phyloP scores from a whole-genome alignment of 2,329 filamentous ascomycete genomes.

The Ascochyta koolunga region DNA sequence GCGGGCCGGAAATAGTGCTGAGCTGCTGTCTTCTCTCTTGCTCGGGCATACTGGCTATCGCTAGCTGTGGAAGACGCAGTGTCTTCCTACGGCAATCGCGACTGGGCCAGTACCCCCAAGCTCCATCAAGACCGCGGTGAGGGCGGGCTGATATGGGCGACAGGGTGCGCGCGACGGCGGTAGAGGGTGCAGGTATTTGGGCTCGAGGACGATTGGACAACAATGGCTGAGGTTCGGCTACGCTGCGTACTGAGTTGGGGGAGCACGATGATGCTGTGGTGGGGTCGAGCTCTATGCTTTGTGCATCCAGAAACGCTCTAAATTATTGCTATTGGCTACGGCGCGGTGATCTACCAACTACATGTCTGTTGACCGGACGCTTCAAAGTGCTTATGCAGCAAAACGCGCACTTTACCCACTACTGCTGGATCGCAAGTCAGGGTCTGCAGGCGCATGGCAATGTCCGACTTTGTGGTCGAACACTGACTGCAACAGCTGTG shows the following conservation, averaged over 20 bases:
- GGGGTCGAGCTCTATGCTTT: conserved; percentile 33
- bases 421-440: not conserved
- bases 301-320: conserved; percentile 6
- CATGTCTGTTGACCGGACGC: conserved; percentile 11
- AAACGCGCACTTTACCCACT: not conserved
- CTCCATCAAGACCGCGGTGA: conserved; percentile 58
- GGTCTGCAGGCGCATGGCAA: not conserved
- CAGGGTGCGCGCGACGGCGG: conserved; percentile 14
- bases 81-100: conserved; percentile 67
- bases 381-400: conserved; percentile 10
- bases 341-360: conserved; percentile 9
- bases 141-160: conserved; percentile 26
- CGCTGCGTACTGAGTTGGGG: conserved; percentile 21
- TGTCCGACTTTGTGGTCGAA: not conserved
- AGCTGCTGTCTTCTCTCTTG: conserved; percentile 30
- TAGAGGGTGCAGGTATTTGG: conserved; percentile 7
- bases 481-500: not conserved
- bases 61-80: conserved; percentile 58
- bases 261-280: conserved; percentile 43
- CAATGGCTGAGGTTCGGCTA: conserved; percentile 36
- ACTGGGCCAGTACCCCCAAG: conserved; percentile 59
- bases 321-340: conserved; percentile 13
- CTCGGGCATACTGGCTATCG: conserved; percentile 54
- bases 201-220: conserved; percentile 24
- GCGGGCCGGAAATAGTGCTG: conserved; percentile 34